Percentiles rank a stretch among this genome's conserved stretches.
Evolutionary conservation across 805 yeast species (phyloP).

Genomic region (Candida nanaspora): DNA sequence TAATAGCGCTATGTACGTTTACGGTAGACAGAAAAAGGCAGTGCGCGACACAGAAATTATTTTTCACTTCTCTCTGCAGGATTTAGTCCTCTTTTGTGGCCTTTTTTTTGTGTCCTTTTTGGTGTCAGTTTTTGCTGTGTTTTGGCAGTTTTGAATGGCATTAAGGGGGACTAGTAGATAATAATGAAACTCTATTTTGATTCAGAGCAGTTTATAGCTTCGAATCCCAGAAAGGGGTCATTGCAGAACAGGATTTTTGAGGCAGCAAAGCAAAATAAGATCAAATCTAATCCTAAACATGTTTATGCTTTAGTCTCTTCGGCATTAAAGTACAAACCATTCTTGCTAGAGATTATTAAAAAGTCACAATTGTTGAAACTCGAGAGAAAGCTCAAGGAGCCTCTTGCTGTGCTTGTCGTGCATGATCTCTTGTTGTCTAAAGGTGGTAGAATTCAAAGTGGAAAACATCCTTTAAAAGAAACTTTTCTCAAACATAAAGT

Average conservation of each 20-base stretch:
- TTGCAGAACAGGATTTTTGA: slow-evolving; percentile 46
- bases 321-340: slow-evolving; percentile 63
- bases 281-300: slow-evolving; percentile 73
- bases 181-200: slow-evolving; percentile 34
- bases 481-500: slow-evolving; percentile 73
- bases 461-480: slow-evolving; percentile 81
- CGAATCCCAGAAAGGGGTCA: slow-evolving; percentile 42
- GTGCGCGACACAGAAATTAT: too few species aligned
- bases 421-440: slow-evolving; percentile 77
- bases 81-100: too few species aligned
- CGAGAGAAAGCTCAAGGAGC: slow-evolving; percentile 42
- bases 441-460: slow-evolving; percentile 79
- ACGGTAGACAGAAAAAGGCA: too few species aligned
- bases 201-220: slow-evolving; percentile 32
- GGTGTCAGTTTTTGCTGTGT: too few species aligned
- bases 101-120: too few species aligned
- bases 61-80: too few species aligned
- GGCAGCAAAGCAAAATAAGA: slow-evolving; percentile 36
- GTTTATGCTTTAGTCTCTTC: slow-evolving; percentile 78
- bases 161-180: too few species aligned
- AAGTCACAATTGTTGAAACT: slow-evolving; percentile 58
- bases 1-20: too few species aligned
- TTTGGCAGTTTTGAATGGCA: too few species aligned
- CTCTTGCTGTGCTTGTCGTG: slow-evolving; percentile 55
- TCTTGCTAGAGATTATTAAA: slow-evolving; percentile 53